phyloP scores from a whole-genome alignment of 768 basidiomycete species.

The Amanita jacksonii region DNA sequence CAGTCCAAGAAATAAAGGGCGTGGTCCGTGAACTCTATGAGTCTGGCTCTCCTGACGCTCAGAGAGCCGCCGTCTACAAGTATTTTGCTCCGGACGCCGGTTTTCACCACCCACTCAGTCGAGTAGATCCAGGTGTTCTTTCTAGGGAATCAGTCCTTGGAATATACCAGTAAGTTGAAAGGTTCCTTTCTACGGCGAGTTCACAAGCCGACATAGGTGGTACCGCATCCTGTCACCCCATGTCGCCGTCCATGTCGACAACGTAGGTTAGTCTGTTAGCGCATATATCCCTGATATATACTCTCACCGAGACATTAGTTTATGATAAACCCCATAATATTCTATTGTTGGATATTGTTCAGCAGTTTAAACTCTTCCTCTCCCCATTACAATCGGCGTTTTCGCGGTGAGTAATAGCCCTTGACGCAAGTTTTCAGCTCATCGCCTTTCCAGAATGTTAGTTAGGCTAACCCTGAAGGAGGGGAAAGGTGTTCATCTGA shows the following conservation, averaged over 20 bases:
- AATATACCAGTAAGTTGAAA: conserved; percentile 37
- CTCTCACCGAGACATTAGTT: conserved; percentile 19
- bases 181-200: not conserved
- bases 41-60: conserved; percentile 31
- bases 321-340: conserved; percentile 31
- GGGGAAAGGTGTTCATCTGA: conserved; percentile 27
- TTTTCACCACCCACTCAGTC: conserved; percentile 45
- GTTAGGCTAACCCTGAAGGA: conserved; percentile 40
- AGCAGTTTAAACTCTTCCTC: conserved; percentile 37
- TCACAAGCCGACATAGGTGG: conserved; percentile 29
- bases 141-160: conserved; percentile 43
- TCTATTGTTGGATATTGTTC: conserved; percentile 35
- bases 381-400: conserved; percentile 30
- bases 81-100: conserved; percentile 42
- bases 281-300: not conserved
- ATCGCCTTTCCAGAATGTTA: conserved; percentile 24
- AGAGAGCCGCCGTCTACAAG: conserved; percentile 33
- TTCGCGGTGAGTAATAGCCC: conserved; percentile 28
- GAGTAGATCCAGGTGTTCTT: conserved; percentile 28
- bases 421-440: not conserved
- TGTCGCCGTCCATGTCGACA: conserved; percentile 25
- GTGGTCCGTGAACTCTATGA: conserved; percentile 34
- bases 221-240: conserved; percentile 45
- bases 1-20: conserved; percentile 32
- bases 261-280: conserved; percentile 29